Conservation (phyloP, 495 filamentous ascomycete species). For the Emericellopsis terricola region DNA sequence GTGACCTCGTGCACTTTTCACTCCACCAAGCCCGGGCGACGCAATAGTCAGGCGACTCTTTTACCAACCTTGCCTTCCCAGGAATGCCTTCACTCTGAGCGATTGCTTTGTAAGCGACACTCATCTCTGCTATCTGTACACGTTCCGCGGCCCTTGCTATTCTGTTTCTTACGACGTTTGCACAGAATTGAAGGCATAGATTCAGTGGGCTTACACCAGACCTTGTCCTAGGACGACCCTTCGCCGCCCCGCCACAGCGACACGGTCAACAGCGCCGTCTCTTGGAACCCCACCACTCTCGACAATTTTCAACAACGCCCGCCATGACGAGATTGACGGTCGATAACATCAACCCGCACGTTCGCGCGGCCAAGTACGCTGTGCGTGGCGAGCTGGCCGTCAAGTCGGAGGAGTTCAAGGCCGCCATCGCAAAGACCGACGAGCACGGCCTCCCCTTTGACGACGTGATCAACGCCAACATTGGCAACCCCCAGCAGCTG, state of each 20-base stretch:
- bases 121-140: too few relatives aligned
- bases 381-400: conserved; percentile 90
- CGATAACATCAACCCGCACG: conserved; percentile 80
- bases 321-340: conserved; percentile 48
- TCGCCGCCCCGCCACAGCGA: conserved; percentile 23
- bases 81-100: too few relatives aligned
- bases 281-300: conserved; percentile 7
- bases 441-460: conserved; percentile 72
- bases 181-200: too few relatives aligned
- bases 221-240: too few relatives aligned
- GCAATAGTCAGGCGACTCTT: too few relatives aligned
- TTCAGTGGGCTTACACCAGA: too few relatives aligned
- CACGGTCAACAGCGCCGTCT: conserved; percentile 13
- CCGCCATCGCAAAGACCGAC: conserved; percentile 32
- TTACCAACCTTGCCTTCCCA: too few relatives aligned
- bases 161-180: too few relatives aligned
- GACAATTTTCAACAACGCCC: not conserved
- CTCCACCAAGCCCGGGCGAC: too few relatives aligned
- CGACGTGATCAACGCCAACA: conserved; percentile 87
- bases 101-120: too few relatives aligned
- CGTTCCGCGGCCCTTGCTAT: too few relatives aligned
- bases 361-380: conserved; percentile 79
- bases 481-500: conserved; percentile 96
- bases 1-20: too few relatives aligned
- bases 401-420: conserved; percentile 75